Evolutionary conservation across 768 basidiomycete genomes (phyloP).

Genomic region (Mycena vulgaris): DNA sequence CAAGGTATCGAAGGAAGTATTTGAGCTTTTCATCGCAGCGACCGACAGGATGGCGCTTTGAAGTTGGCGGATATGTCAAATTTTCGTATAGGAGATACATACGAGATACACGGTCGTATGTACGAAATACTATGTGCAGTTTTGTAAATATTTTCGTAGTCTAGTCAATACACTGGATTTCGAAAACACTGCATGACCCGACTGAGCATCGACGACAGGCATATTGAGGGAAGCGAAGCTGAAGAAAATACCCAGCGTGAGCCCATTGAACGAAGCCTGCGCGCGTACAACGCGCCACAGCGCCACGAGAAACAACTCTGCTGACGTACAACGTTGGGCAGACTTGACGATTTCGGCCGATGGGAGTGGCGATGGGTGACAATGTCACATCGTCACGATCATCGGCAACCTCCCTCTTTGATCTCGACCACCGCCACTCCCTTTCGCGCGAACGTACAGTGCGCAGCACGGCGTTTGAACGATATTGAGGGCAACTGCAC

Average conservation of each 20-base stretch:
- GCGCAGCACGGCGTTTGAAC: no score
- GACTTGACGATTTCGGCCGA: neutral
- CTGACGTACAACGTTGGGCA: neutral
- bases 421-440: neutral
- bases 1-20: slow-evolving; percentile 31
- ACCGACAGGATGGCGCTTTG: slow-evolving; percentile 30
- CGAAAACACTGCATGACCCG: neutral
- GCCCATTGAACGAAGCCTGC: no score
- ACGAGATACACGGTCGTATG: no score
- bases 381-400: neutral
- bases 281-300: no score
- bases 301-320: no score
- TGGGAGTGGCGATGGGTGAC: slow-evolving; percentile 3
- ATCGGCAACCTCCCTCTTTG: neutral
- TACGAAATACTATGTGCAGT: neutral
- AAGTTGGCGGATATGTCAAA: neutral
- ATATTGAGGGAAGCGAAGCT: neutral
- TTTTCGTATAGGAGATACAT: neutral
- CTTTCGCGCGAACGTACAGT: no score
- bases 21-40: slow-evolving; percentile 31
- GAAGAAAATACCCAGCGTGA: neutral
- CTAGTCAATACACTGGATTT: slow-evolving; percentile 21
- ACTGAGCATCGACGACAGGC: neutral
- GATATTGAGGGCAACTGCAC: no score
- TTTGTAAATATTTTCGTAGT: slow-evolving; percentile 6